A percentile compares a stretch with the other conserved stretches of the same genome.
These are phyloP conservation scores for Apiospora marii DNA, from an alignment of 2,329 filamentous ascomycete genomes.

Conservation along the genomic window DNA sequence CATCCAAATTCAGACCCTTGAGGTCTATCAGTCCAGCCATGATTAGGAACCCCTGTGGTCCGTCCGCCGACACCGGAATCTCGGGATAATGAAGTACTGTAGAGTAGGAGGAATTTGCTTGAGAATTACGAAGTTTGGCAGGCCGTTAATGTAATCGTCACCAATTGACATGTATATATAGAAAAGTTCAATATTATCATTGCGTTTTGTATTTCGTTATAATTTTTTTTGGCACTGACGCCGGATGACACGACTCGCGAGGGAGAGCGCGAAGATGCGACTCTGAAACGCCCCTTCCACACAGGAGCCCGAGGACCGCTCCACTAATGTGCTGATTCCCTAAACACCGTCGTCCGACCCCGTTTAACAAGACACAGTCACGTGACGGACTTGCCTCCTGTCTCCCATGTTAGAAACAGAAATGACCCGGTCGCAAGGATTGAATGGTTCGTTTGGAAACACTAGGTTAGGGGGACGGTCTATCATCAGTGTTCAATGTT, in stretches of 20 bases:
- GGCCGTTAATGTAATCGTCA: not conserved
- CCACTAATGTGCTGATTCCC: not conserved
- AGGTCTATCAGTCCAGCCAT: conserved; percentile 20
- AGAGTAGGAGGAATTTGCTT: not conserved
- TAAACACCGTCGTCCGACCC: not conserved
- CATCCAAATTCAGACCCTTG: conserved; percentile 35
- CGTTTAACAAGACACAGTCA: not conserved
- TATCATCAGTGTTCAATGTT: not conserved
- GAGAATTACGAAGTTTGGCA: not conserved
- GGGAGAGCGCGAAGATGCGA: conserved; percentile 3
- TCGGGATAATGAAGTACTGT: not conserved
- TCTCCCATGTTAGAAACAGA: not conserved
- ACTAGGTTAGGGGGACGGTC: not conserved
- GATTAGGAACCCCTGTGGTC: not conserved
- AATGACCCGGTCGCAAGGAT: not conserved
- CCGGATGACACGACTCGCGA: not conserved
- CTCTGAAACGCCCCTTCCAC: conserved; percentile 14
- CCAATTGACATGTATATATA: conserved; percentile 13
- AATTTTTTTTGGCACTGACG: not conserved
- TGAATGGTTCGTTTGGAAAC: not conserved
- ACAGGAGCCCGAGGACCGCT: not conserved
- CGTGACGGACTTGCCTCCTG: not conserved
- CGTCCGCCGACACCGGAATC: not conserved
- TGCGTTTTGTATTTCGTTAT: not conserved
- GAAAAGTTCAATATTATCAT: not conserved